phyloP scores from a whole-genome alignment of 164 flowering plant genomes.

The Magnolia changhungtana region DNA sequence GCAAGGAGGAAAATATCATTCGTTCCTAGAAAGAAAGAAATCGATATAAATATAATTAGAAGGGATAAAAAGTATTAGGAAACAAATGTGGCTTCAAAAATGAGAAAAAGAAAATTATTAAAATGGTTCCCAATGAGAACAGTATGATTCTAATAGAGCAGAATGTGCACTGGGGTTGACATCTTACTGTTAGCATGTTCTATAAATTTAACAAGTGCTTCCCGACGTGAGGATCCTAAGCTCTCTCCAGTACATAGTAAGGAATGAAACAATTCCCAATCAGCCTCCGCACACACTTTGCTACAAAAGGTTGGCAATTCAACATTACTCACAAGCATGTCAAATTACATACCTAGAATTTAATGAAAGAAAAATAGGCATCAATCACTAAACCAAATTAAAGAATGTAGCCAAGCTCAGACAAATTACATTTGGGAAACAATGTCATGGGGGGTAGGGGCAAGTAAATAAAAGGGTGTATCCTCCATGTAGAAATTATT shows the following conservation, averaged over 20 bases:
- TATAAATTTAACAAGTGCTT: conserved; percentile 65
- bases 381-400: not conserved
- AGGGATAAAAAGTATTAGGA: not conserved
- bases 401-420: no score
- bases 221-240: conserved; percentile 36
- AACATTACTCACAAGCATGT: conserved; percentile 3
- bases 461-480: no score
- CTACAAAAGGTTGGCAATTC: conserved; percentile 37
- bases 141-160: not conserved
- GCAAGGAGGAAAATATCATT: conserved; percentile 94
- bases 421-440: no score
- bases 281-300: conserved; percentile 70
- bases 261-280: conserved; percentile 82
- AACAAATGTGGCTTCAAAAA: not conserved
- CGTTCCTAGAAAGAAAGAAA: conserved; percentile 53
- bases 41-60: conserved; percentile 5
- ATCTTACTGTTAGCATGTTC: conserved; percentile 80
- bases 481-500: no score
- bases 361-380: not conserved
- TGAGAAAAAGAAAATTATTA: not conserved
- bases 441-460: no score
- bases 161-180: conserved; percentile 3
- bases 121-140: not conserved
- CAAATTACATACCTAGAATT: no score
- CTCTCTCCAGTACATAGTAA: conserved; percentile 70